Base-by-base conservation (phyloP, 768 basidiomycete species). In the Tricholoma hemisulphureum region DNA sequence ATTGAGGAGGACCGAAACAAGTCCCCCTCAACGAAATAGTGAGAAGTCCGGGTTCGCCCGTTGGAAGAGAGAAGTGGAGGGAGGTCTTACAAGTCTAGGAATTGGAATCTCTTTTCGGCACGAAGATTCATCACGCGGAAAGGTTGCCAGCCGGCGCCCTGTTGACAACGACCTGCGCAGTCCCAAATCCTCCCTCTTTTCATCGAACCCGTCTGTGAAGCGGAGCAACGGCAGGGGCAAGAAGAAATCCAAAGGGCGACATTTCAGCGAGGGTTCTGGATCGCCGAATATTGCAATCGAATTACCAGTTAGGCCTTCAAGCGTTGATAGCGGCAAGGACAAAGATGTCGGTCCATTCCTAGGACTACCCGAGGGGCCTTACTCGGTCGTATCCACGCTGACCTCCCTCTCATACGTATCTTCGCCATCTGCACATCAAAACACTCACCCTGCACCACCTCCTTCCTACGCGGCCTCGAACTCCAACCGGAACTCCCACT, bases 51-150 rank as follows among this genome's bases (percentile, higher is more conserved):
- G 75, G 11, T 81, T 80, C 55, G 52, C 69, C 2, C 66, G 72
- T 32, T 83, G 80, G 81, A 79, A 76, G 62, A 69, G 72, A 37
- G 78, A 79, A 51, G 68, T 75, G 20, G 75, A 76, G 61, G 67
- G 71, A 6, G 64, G 63, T 23, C 58, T 72, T 29, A 73, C 67
- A 14, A 65, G 65, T n/a, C 60, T 70, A 14, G n/a, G n/a, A n/a
- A 59, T 80, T 4, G 77, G 77, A 2, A 70, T 82, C 28, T 65
- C 70, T 9, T 81, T 80, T 61, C 66, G 77, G 29, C 77, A 79
- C 65, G 78, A 79, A 3, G 71, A 60, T 56, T 64, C 66, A 7
- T 64, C 66, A 18, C 64, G 61, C 18, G 67, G 56, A 31, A 70
- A 62, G 35, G 53, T 52, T 10, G 41, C 60, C 6, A 65, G 67